phyloP scores from a whole-genome alignment of 1,284 basidiomycete genomes.

The Rhodotorula sp. region DNA sequence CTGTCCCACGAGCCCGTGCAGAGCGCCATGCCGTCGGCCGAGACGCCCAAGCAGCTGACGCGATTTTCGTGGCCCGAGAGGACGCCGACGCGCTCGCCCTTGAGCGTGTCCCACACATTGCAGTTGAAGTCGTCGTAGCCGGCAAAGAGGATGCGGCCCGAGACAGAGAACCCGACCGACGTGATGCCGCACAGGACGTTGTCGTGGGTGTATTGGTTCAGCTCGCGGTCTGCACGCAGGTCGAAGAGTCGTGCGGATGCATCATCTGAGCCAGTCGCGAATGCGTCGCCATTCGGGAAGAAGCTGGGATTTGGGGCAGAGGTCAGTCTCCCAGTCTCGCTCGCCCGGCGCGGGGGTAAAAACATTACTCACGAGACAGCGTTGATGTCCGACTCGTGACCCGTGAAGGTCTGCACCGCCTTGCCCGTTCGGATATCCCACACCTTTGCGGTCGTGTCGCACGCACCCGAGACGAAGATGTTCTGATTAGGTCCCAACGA shows the following conservation, averaged over 20 bases:
- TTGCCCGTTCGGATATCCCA: slow-evolving; percentile 98
- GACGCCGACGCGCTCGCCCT: slow-evolving; percentile 95
- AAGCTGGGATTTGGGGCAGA: slow-evolving; percentile 61
- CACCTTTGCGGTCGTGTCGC: slow-evolving; percentile 95
- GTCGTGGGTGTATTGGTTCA: slow-evolving; percentile 96
- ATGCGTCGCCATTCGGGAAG: slow-evolving; percentile 98
- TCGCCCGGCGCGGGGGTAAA: not conserved
- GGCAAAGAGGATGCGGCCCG: slow-evolving; percentile 93
- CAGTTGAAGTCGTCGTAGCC: slow-evolving; percentile 99
- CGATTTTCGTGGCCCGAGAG: slow-evolving; percentile 97
- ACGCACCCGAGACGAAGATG: slow-evolving; percentile 96
- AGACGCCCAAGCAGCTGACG: slow-evolving; percentile 93
- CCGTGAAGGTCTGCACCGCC: slow-evolving; percentile 96
- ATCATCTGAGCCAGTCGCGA: slow-evolving; percentile 98
- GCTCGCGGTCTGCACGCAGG: slow-evolving; percentile 92
- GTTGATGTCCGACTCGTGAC: slow-evolving; percentile 99
- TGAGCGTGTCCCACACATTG: slow-evolving; percentile 99
- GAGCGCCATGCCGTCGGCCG: slow-evolving; percentile 92
- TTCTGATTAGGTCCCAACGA: slow-evolving; percentile 93
- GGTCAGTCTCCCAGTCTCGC: not conserved
- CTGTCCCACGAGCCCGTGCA: slow-evolving; percentile 99
- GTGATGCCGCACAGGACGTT: slow-evolving; percentile 99
- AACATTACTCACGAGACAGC: slow-evolving; percentile 62
- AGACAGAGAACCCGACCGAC: slow-evolving; percentile 95
- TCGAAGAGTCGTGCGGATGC: slow-evolving; percentile 97